Base-by-base conservation (phyloP, 305 asterid species). In the Fraxinus albicans region DNA sequence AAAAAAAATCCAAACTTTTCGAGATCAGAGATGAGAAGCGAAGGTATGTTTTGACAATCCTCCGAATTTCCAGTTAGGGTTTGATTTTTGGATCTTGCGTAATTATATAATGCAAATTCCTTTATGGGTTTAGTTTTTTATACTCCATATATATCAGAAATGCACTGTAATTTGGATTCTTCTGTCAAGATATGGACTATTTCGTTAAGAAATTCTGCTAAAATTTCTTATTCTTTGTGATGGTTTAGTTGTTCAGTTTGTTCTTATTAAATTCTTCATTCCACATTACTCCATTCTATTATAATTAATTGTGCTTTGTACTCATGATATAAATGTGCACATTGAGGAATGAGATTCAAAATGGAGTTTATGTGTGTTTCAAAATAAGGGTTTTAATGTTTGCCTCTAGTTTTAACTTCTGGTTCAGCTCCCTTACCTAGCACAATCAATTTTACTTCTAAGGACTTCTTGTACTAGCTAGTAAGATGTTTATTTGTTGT, bases 391-490 rank as follows among this genome's bases (percentile, higher is more conserved):
- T 55, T 72, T 27, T 55, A 42, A n/a, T 7, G 8, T 31, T 76
- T 44, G 9, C 58, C n/a, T 13, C 33, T 36, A 23, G 58, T 44
- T 70, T 21, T 72, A 12, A 40, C 44, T 7, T 23, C 34, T 40
- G 76, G 70, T 78, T 85, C n/a, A 67, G 76, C 27, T 78, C 19
- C 60, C 55, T 58, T 77, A 17, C 50, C 4, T 12, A 77, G 10
- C 65, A 35, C 63, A 70, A n/a, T 81, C 38, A 44, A 36, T 73
- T 73, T 33, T 55, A 23, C 72, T 78, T 23, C 4, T 31, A 58
- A 77, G 78, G 31, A 80, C 70, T 53, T 79, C 69, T 53, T 84
- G 8, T 60, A 60, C 78, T 2, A 36, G 78, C 55, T 33, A 21
- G 34, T 7, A 73, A 35, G 53, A 35, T 21, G 6, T 15, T 75